A percentile compares a stretch with the other conserved stretches of the same genome.
These are phyloP conservation scores for Zymoseptoria passerinii DNA, from an alignment of 2,329 filamentous ascomycete genomes.

Conservation along the genomic window DNA sequence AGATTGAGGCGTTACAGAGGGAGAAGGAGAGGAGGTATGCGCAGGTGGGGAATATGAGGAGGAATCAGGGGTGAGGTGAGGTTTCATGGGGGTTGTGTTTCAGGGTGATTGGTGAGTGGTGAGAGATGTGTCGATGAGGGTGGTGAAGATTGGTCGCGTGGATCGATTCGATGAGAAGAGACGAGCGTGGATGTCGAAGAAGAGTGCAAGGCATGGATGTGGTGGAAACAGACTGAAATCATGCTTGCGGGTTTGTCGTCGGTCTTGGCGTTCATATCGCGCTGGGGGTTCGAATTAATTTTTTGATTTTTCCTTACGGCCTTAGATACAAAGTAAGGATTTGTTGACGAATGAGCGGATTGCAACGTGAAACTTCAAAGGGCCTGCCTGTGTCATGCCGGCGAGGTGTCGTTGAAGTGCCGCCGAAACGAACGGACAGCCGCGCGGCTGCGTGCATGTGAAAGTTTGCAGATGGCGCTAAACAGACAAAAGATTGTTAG, in stretches of 20 bases:
- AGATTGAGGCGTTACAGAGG: constrained; percentile 54
- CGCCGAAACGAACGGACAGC: neutral
- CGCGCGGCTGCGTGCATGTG: neutral
- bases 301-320: neutral
- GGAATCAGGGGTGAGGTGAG: neutral
- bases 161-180: neutral
- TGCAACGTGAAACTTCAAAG: neutral
- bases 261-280: neutral
- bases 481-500: neutral
- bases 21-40: constrained; percentile 23
- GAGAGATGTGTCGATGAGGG: neutral
- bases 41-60: constrained; percentile 19
- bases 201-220: neutral
- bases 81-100: neutral
- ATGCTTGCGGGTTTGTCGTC: neutral
- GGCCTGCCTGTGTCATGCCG: neutral
- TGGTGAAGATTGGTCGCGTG: neutral
- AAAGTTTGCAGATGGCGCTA: neutral
- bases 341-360: neutral
- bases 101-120: neutral
- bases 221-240: neutral
- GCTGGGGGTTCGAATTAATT: neutral
- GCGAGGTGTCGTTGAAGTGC: neutral
- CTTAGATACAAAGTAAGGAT: neutral
- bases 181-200: neutral